Conservation (phyloP, 345 rosid species). For the Chamaenerion angustifolium region DNA sequence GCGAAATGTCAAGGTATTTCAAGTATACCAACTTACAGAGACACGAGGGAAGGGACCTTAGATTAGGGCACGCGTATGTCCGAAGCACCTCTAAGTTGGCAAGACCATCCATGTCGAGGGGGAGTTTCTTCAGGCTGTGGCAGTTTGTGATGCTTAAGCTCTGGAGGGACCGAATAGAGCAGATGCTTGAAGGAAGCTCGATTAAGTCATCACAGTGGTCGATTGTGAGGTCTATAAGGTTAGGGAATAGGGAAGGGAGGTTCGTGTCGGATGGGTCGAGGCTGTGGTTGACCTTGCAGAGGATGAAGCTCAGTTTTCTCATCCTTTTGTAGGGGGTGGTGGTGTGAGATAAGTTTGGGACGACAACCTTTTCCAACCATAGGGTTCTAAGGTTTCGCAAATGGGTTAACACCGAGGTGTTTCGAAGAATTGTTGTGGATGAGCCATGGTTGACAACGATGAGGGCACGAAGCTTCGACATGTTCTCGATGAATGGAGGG, state of each 20-base stretch:
- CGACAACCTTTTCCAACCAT: constrained; percentile 72
- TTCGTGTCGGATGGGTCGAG: constrained; percentile 34
- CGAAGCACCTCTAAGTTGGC: constrained; percentile 38
- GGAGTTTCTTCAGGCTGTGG: constrained; percentile 51
- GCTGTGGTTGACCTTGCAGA: constrained; percentile 57
- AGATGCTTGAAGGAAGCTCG: constrained; percentile 45
- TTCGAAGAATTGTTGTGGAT: constrained; percentile 32
- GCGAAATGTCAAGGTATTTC: constrained; percentile 66
- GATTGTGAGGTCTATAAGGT: constrained; percentile 45
- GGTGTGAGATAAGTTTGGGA: constrained; percentile 30
- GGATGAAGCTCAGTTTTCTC: constrained; percentile 52
- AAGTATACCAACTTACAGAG: constrained; percentile 39
- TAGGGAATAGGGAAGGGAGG: constrained; percentile 45
- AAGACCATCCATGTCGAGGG: constrained; percentile 36
- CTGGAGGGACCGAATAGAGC: constrained; percentile 29
- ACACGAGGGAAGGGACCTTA: constrained; percentile 38
- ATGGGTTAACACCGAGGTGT: constrained; percentile 39
- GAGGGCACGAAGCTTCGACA: constrained; percentile 73
- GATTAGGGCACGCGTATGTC: constrained; percentile 63
- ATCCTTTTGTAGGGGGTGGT: constrained; percentile 31
- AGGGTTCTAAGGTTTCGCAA: constrained; percentile 51
- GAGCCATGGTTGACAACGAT: constrained; percentile 51
- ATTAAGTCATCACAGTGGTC: constrained; percentile 72
- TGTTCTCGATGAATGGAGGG: constrained; percentile 61
- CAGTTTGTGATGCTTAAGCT: constrained; percentile 75